phyloP scores from a whole-genome alignment of 2,329 filamentous ascomycete species.

The Boeremia lycopersici region DNA sequence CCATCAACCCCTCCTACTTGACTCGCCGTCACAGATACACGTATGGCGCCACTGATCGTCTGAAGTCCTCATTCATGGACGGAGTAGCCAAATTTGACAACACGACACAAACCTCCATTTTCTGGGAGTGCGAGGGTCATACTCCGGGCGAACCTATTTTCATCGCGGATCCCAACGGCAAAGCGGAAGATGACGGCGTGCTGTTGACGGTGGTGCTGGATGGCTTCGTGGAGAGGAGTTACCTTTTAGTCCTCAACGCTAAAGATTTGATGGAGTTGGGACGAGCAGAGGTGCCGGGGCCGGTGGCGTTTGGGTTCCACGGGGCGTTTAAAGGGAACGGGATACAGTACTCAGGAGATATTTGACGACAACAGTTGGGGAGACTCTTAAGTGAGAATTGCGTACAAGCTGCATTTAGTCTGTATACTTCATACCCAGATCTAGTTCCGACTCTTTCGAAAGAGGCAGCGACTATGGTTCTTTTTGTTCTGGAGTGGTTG shows the following conservation, averaged over 20 bases:
- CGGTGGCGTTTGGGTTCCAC: conserved; percentile 70
- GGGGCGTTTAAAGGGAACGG: conserved; percentile 55
- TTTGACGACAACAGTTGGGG: neutral
- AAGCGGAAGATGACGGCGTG: conserved; percentile 67
- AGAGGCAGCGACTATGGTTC: too few relatives aligned
- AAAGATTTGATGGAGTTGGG: conserved; percentile 67
- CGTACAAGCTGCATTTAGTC: neutral
- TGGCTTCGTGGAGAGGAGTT: conserved; percentile 63
- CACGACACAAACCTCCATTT: conserved; percentile 55
- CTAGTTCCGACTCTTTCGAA: too few relatives aligned
- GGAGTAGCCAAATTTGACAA: conserved; percentile 70
- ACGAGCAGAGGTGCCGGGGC: conserved; percentile 65
- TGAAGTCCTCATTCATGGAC: conserved; percentile 66
- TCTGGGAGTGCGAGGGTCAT: conserved; percentile 66
- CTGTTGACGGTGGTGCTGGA: conserved; percentile 69
- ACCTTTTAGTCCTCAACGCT: conserved; percentile 69
- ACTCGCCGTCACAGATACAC: conserved; percentile 64
- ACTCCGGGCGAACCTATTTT: conserved; percentile 75
- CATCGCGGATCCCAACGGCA: conserved; percentile 57
- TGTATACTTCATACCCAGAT: neutral
- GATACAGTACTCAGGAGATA: conserved; percentile 23
- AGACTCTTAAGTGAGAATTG: neutral
- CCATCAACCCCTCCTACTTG: conserved; percentile 64
- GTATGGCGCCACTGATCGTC: conserved; percentile 63
- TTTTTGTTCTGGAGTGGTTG: neutral